Evolutionary conservation across 805 yeast species (phyloP), one percentile per base, ranked within the genome.

Genomic region (Schizosaccharomyces cryophilus): DNA sequence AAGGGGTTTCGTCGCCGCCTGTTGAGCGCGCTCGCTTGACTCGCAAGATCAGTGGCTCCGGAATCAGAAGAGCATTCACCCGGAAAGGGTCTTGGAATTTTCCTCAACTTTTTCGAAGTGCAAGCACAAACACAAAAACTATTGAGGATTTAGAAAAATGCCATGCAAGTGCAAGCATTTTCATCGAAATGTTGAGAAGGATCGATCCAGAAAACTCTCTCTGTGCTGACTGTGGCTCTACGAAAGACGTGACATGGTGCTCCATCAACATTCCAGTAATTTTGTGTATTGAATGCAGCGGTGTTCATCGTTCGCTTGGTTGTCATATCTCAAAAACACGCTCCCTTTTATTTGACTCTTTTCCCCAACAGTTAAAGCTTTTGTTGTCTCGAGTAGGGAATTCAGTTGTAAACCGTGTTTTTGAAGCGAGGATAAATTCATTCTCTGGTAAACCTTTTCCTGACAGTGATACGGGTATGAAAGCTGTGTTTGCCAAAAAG

Each of bases 221-320:
- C 1, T 89, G 97, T 71, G 85, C 86, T 15, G 97, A 89, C 67
- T 89, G 97, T 73, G 83, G 83, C 0, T 68, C 80, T 1, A 66
- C 70, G 0, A 79, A 76, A 17, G 72, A 78, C 15, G 94, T 85
- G 17, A 95, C 88, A 65, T 89, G 96, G 96, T 78, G 90, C 3
- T 85, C 95, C 0, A 74, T 87, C 62, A 88, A 85, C 66, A 70
- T 83, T 54, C 71, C 87, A 61, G 80, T 81, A 35, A 79, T 83
- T 2, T 74, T 90, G 30, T 89, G 97, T 70, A 82, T 87, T 56
- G 81, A 82, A 60, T 89, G 97, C 67, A 82, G 95, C 0, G 88
- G 95, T 0, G 81, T 83, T n/a, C 96, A 89, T 70, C 75, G 96
- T 61, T 82, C 87, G 24, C 70, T 90, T 68, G 96, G 96, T 0